These are phyloP conservation scores for Teratosphaeria zuluensis DNA, from an alignment of 2,329 filamentous ascomycete genomes.

Conservation along the genomic window DNA sequence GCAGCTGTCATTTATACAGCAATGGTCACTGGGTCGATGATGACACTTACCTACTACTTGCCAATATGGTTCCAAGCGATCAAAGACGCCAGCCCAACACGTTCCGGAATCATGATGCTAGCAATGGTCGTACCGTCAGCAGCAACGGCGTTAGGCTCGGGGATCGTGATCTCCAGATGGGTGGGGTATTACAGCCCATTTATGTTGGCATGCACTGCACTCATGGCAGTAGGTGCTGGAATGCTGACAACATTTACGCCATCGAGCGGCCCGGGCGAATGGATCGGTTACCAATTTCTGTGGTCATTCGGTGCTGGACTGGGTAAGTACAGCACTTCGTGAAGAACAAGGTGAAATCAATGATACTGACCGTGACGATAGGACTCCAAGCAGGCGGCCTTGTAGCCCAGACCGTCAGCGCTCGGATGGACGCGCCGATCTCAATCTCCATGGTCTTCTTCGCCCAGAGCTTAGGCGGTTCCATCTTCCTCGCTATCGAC, in stretches of 20 bases:
- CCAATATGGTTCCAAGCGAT: conserved; percentile 33
- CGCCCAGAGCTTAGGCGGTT: conserved; percentile 13
- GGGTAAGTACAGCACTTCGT: conserved; percentile 19
- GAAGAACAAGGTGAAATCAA: no score
- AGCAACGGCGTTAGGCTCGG: conserved; percentile 6
- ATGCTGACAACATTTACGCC: conserved; percentile 35
- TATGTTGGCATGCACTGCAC: conserved; percentile 24
- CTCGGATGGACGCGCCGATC: conserved; percentile 18
- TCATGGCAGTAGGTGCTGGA: conserved; percentile 27
- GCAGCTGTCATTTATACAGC: conserved; percentile 11
- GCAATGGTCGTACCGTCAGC: conserved; percentile 9
- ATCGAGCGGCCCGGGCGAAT: conserved; percentile 28
- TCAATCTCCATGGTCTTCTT: conserved; percentile 26
- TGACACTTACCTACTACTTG: conserved; percentile 31
- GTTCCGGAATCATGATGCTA: conserved; percentile 9
- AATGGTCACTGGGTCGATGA: conserved; percentile 2
- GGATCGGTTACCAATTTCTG: conserved; percentile 30
- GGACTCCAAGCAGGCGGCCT: no score
- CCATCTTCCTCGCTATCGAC: conserved; percentile 10
- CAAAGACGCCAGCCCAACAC: conserved; percentile 2
- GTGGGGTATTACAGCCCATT: conserved; percentile 30
- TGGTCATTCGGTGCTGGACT: conserved; percentile 35
- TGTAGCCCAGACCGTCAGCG: no score
- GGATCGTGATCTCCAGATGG: conserved; percentile 8
- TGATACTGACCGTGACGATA: no score